Percentiles rank a stretch among this genome's conserved stretches.
These are phyloP conservation scores for Sequoiadendron giganteum DNA, from an alignment of 75 land plant species.

Conservation along the genomic window DNA sequence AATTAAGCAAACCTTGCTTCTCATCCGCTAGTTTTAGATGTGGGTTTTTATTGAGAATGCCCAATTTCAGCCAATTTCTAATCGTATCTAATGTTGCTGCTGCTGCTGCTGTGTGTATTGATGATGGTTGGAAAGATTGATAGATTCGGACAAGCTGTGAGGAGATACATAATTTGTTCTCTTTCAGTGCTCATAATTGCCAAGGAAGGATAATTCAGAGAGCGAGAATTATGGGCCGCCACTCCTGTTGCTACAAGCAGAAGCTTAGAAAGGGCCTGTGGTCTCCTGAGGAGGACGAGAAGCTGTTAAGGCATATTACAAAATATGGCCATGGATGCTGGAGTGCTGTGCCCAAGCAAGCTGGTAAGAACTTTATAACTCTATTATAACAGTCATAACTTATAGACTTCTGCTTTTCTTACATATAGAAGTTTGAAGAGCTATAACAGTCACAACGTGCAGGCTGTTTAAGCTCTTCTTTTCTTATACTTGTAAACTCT, in stretches of 20 bases:
- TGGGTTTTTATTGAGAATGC: neutral
- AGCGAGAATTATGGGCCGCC: slow-evolving; percentile 40
- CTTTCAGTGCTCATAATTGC: neutral
- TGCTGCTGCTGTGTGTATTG: neutral
- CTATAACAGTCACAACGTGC: too few relatives aligned
- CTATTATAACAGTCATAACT: neutral
- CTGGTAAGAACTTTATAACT: slow-evolving; percentile 29
- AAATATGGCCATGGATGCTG: slow-evolving; percentile 81
- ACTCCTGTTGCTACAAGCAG: slow-evolving; percentile 84
- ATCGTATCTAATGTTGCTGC: neutral
- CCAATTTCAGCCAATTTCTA: neutral
- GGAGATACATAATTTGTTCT: neutral
- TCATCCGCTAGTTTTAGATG: neutral
- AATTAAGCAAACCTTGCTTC: neutral
- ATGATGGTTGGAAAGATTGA: neutral
- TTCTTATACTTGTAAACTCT: too few relatives aligned
- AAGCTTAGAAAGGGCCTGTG: slow-evolving; percentile 71
- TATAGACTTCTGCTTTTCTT: too few relatives aligned
- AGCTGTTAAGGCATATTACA: slow-evolving; percentile 57
- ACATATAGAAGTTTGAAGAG: too few relatives aligned
- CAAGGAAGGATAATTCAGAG: neutral
- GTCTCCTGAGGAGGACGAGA: slow-evolving; percentile 89
- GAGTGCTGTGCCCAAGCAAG: slow-evolving; percentile 78
- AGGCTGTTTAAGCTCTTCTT: too few relatives aligned
- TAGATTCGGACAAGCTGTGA: neutral